Base-by-base conservation (phyloP, 768 basidiomycete genomes). In the Lactifluus pinguis region DNA sequence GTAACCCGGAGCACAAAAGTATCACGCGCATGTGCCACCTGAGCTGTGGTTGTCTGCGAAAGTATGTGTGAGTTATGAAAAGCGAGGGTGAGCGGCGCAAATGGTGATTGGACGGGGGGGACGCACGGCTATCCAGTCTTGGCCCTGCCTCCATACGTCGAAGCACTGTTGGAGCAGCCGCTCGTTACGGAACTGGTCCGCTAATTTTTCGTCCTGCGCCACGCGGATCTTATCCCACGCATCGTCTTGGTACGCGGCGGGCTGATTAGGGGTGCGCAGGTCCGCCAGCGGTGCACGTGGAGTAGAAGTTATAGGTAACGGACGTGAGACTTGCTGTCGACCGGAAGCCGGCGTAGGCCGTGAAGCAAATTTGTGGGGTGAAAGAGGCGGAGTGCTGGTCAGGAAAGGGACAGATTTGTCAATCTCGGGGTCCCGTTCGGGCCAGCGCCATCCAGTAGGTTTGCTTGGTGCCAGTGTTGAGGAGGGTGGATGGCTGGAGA, bases 171-270 rank as follows among this genome's bases (percentile, higher is more conserved):
- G 83, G 30, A 89, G 54, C 59, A 92, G 72, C 54, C 77, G 78
- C 54, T 84, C 81, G 34, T 81, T 74, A 48, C 85, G 77, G 70
- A 85, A 91, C 57, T 76, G 75, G 69, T 85, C 87, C 19, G 92
- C 92, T 32, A 83, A 80, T 65, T 79, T 76, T 68, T 91, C 85
- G 64, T 89, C 83, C 66, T 82, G 81, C 49, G 81, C 78, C 77
- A 86, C 81, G 68, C 80, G 78, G 38, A 90, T 83, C 63, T 84
- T 88, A 65, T 84, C 83, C 87, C 89, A 92, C 0, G 85, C 85
- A 59, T 88, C 85, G 57, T 86, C 82, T 68, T 86, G 82, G 66
- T 87, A 83, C 19, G 83, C 71, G n/a, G 77, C 73, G 64, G 30
- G 50, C 76, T 81, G 13, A 76, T 78, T 65, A 73, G 79, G 30